Evolutionary conservation across 768 basidiomycete genomes (phyloP).

Genomic region (Suillus hirtellus): DNA sequence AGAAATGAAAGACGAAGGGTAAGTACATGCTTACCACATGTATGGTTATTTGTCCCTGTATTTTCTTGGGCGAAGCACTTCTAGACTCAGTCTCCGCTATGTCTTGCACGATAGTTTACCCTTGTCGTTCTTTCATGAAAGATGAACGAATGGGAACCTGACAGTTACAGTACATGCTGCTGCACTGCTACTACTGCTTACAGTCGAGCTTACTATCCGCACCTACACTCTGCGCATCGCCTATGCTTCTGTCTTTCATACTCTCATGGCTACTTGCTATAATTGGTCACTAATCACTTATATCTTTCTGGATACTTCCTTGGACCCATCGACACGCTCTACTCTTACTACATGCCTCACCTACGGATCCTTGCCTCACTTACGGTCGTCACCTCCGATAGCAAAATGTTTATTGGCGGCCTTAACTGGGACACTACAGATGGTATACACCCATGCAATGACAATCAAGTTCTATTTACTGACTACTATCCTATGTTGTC

Average conservation of each 20-base stretch:
- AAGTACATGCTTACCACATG: conserved; percentile 40
- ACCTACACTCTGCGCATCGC: conserved; percentile 23
- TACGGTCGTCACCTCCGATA: conserved; percentile 40
- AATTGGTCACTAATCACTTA: conserved; percentile 36
- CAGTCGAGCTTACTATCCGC: conserved; percentile 31
- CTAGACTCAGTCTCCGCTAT: conserved; percentile 18
- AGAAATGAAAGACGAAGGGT: conserved; percentile 85
- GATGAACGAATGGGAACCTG: conserved; percentile 21
- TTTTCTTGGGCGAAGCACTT: conserved; percentile 14
- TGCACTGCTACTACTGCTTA: conserved; percentile 22
- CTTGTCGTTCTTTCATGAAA: conserved; percentile 20
- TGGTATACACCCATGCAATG: conserved; percentile 52
- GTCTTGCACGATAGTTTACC: conserved; percentile 14
- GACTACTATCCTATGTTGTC: conserved; percentile 23
- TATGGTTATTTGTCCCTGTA: conserved; percentile 17
- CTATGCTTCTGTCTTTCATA: conserved; percentile 30
- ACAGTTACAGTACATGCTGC: conserved; percentile 17
- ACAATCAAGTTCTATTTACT: conserved; percentile 27
- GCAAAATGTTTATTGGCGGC: conserved; percentile 91
- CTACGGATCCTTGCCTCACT: conserved; percentile 29
- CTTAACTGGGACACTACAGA: conserved; percentile 92
- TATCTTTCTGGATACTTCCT: conserved; percentile 38
- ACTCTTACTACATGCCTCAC: conserved; percentile 19
- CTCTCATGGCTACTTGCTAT: conserved; percentile 34
- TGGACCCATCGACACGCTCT: conserved; percentile 32